Evolutionary conservation across 176 grass and related monocot species (phyloP).

Genomic region (Leersia perrieri): DNA sequence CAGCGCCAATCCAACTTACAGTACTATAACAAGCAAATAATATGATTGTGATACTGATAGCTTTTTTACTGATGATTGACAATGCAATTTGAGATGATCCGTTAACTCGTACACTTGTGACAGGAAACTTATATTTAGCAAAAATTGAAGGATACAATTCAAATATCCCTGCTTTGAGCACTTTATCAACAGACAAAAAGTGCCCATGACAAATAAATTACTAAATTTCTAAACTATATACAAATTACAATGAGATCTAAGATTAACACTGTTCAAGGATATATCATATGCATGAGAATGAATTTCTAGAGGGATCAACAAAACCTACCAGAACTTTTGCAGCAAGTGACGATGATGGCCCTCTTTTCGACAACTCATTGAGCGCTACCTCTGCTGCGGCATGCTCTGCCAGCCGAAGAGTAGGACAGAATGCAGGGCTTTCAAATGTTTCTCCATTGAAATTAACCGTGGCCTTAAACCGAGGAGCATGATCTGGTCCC

Average conservation of each 20-base stretch:
- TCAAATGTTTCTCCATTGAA: slow-evolving; percentile 68
- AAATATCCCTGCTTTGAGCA: neutral
- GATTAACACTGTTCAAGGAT: neutral
- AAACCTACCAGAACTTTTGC: slow-evolving; percentile 62
- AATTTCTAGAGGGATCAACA: slow-evolving; percentile 3
- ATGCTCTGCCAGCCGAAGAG: slow-evolving; percentile 57
- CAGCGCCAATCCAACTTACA: no score
- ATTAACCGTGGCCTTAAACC: slow-evolving; percentile 66
- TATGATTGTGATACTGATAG: neutral
- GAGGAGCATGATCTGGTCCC: slow-evolving; percentile 56
- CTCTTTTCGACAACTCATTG: slow-evolving; percentile 54
- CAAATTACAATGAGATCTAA: neutral
- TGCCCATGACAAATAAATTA: neutral
- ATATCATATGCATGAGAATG: neutral
- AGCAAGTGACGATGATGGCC: slow-evolving; percentile 52
- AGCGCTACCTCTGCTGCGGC: slow-evolving; percentile 54
- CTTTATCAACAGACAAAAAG: neutral
- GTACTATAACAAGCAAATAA: neutral
- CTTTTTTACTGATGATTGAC: neutral
- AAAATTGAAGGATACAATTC: neutral
- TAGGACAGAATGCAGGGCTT: slow-evolving; percentile 51
- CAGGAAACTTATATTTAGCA: neutral
- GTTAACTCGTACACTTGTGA: neutral
- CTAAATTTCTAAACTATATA: neutral
- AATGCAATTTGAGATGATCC: neutral